These are phyloP conservation scores for Aspergillus luchuensis DNA, from an alignment of 2,329 filamentous ascomycete species.

Conservation along the genomic window DNA sequence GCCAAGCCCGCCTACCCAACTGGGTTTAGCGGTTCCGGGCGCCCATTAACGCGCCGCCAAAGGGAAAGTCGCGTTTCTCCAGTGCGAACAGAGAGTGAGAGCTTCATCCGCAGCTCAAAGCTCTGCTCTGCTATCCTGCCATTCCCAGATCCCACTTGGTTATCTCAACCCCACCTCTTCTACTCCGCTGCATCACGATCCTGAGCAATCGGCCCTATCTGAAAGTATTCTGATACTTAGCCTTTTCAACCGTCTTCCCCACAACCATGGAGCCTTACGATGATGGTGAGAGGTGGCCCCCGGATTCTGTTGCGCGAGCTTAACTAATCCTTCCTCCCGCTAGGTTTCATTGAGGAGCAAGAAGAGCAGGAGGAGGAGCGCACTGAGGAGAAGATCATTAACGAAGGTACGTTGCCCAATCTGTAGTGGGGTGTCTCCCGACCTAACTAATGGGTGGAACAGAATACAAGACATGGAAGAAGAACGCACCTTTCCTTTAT, in stretches of 20 bases:
- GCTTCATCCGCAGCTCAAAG: slow-evolving; percentile 21
- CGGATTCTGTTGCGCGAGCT: slow-evolving; percentile 13
- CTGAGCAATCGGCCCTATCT: slow-evolving; percentile 10
- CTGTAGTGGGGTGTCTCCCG: neutral
- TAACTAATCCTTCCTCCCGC: slow-evolving; percentile 21
- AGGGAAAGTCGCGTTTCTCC: slow-evolving; percentile 30
- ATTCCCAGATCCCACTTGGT: neutral
- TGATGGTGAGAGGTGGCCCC: slow-evolving; percentile 30
- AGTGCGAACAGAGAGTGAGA: slow-evolving; percentile 9
- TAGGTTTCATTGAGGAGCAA: slow-evolving; percentile 40
- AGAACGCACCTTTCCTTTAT: slow-evolving; percentile 97
- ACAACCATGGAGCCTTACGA: slow-evolving; percentile 40
- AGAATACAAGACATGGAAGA: slow-evolving; percentile 99
- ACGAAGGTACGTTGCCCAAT: slow-evolving; percentile 66
- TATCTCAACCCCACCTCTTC: neutral
- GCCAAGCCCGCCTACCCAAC: slow-evolving; percentile 26
- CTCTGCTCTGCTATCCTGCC: slow-evolving; percentile 13
- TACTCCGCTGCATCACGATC: neutral
- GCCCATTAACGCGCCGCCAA: slow-evolving; percentile 41
- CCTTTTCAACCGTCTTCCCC: slow-evolving; percentile 5
- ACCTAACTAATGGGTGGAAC: slow-evolving; percentile 13
- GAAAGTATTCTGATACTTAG: neutral
- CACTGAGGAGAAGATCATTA: slow-evolving; percentile 85
- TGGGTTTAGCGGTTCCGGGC: slow-evolving; percentile 26
- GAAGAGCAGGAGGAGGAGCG: slow-evolving; percentile 68